phyloP scores from a whole-genome alignment of 179 eudicot genomes.

The Beta macrorhiza region DNA sequence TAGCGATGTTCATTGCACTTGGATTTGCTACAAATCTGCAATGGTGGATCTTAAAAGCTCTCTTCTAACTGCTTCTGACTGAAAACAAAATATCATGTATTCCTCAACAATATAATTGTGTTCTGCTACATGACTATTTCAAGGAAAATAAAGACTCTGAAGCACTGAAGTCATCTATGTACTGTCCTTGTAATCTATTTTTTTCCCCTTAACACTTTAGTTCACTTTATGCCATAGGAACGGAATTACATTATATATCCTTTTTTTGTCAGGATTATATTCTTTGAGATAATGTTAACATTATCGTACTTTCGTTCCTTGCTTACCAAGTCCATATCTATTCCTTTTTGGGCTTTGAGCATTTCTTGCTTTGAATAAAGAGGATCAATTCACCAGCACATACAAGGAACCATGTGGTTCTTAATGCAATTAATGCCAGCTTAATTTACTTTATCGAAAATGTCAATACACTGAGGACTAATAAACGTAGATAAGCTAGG shows the following conservation, averaged over 20 bases:
- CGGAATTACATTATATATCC: too few relatives aligned
- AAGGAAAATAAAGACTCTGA: background rate
- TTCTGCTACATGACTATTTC: background rate
- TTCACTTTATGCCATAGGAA: background rate
- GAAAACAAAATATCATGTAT: background rate
- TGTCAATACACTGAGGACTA: background rate
- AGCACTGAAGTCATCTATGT: background rate
- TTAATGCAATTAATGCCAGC: background rate
- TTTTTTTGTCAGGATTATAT: background rate
- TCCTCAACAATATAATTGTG: background rate
- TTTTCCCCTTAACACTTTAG: background rate
- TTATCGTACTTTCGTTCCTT: background rate
- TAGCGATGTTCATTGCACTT: background rate
- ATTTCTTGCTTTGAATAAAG: background rate
- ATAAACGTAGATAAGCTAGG: too few relatives aligned
- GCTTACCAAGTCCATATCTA: background rate
- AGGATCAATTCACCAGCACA: background rate
- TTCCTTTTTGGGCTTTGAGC: background rate
- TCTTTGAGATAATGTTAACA: background rate
- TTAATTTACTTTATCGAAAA: background rate
- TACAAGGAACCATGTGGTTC: background rate
- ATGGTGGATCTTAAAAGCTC: background rate
- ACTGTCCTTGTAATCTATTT: background rate
- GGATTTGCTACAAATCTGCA: background rate
- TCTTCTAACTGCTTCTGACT: background rate